Evolutionary conservation across 2,329 filamentous ascomycete genomes (phyloP).

Genomic region (Paecilomyces dactylethromorphus): DNA sequence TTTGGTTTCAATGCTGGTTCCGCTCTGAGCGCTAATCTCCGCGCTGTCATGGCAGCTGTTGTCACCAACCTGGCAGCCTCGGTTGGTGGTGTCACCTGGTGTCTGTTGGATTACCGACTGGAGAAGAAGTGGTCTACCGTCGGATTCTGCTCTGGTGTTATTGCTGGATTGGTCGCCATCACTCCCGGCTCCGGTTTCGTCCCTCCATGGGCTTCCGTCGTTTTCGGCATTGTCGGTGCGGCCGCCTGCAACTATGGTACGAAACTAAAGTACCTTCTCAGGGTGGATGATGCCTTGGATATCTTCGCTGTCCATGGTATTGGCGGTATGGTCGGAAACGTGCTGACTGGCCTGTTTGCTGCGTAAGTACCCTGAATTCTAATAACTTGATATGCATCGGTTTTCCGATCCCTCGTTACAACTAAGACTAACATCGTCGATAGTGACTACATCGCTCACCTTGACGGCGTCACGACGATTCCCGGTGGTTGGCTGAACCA

Average conservation of each 20-base stretch:
- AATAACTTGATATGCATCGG: neutral
- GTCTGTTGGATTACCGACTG: constrained; percentile 77
- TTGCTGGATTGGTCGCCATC: constrained; percentile 80
- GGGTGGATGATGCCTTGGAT: constrained; percentile 78
- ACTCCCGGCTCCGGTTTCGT: constrained; percentile 84
- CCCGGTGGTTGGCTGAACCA: constrained; percentile 75
- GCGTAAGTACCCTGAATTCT: constrained; percentile 42
- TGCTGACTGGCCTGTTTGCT: constrained; percentile 75
- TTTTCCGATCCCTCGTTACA: neutral
- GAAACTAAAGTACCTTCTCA: constrained; percentile 78
- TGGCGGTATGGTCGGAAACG: constrained; percentile 71
- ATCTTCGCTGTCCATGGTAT: constrained; percentile 81
- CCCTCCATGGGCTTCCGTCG: constrained; percentile 73
- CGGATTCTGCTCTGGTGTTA: constrained; percentile 85
- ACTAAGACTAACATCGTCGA: constrained; percentile 1
- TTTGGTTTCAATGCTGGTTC: constrained; percentile 91
- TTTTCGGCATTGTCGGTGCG: constrained; percentile 72
- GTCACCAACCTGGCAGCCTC: constrained; percentile 82
- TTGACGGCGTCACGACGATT: constrained; percentile 65
- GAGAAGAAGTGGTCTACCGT: constrained; percentile 91
- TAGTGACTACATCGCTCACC: constrained; percentile 70
- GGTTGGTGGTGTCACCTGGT: constrained; percentile 83
- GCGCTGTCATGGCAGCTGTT: constrained; percentile 78
- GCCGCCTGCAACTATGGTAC: constrained; percentile 81
- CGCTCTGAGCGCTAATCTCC: constrained; percentile 71